Conservation (phyloP, 2,329 filamentous ascomycete species). For the Penicillium digitatum region DNA sequence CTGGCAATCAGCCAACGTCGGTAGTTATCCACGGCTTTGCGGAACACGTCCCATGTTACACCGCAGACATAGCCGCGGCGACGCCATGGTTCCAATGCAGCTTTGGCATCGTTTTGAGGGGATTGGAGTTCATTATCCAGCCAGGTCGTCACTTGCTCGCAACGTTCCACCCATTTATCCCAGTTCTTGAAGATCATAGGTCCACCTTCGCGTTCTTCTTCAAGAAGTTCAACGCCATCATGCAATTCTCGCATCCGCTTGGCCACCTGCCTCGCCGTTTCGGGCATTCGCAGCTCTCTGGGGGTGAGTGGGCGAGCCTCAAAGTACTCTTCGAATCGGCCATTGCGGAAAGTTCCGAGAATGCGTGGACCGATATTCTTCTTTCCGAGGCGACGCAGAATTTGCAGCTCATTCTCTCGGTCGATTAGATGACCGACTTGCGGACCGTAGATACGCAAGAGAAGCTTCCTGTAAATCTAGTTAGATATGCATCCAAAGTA, state of each 20-base stretch:
- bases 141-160: conserved; percentile 51
- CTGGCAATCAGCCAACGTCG: conserved; percentile 66
- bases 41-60: conserved; percentile 75
- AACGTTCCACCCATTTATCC: conserved; percentile 79
- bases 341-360: conserved; percentile 88
- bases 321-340: conserved; percentile 92
- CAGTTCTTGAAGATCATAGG: conserved; percentile 88
- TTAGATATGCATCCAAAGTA: conserved; percentile 5
- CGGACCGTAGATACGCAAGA: conserved; percentile 89
- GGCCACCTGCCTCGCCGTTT: conserved; percentile 86
- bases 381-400: conserved; percentile 76
- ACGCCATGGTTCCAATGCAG: conserved; percentile 58
- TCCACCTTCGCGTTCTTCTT: conserved; percentile 70
- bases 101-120: conserved; percentile 42
- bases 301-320: conserved; percentile 76
- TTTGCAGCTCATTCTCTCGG: conserved; percentile 80
- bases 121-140: conserved; percentile 57
- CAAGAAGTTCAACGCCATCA: conserved; percentile 81
- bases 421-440: conserved; percentile 96
- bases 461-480: conserved; percentile 57
- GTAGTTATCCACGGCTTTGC: conserved; percentile 70
- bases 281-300: conserved; percentile 70
- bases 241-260: conserved; percentile 97
- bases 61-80: conserved; percentile 74
- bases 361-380: conserved; percentile 92